Evolutionary conservation across 2,329 filamentous ascomycete genomes (phyloP), one percentile per base, ranked within the genome.

Genomic region (Ceratocystiopsis minuta): DNA sequence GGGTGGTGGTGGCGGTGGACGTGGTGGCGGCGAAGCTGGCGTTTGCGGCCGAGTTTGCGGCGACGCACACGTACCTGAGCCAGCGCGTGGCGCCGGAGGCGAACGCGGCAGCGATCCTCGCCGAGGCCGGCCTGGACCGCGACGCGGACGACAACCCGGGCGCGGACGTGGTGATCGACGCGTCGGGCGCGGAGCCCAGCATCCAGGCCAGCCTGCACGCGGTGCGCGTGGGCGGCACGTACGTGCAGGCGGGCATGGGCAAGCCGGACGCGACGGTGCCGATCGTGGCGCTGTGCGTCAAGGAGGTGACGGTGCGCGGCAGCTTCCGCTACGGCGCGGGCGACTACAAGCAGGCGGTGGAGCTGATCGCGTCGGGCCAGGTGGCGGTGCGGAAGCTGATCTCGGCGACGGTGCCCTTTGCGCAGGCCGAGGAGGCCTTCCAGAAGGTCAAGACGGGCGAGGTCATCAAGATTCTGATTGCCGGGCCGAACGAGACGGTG

Each of bases 221-320:
- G 16, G 70, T 86, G 20, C 70, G 77, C 48, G 66, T 67, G 38
- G 83, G 83, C 43, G 83, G 83, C 31, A 78, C 71, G 15, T 88
- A 84, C 53, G 78, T 92, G 10, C 85, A 92, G 63, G 84, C 78
- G 45, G 87, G 87, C 43, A 93, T 95, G 85, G 88, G 88, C 54
- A 81, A 80, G 56, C 60, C 75, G 34, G 83, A 94, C 54, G 87
- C 95, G 58, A 81, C 62, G 10, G 94, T 95, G 65, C 88, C 88
- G 40, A 93, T 96, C 57, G 82, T 88, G 72, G 80, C 82, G 6
- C 68, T 92, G 55, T 92, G 86, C 58, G 70, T 78, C 40, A 95
- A 95, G 65, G 88, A 96, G 66, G 67, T 94, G 40, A 92, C 78
- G 12, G 70, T 82, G 38, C 82, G 80, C 55, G 88, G 88, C 17